Base-by-base conservation (phyloP, 768 basidiomycete species). In the Agrocybe pediades region DNA sequence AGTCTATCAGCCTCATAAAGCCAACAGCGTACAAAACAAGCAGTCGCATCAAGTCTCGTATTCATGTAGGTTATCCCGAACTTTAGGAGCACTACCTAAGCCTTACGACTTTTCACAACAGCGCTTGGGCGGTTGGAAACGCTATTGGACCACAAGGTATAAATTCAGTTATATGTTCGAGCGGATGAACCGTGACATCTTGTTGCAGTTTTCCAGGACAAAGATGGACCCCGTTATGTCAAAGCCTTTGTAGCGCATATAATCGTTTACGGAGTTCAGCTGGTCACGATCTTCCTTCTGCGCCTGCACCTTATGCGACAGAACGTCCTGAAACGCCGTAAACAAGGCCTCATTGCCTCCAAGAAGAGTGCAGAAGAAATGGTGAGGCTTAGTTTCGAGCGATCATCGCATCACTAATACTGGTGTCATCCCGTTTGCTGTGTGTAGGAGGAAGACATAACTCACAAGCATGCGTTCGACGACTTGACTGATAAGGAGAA, bases 91-190 rank as follows among this genome's bases (percentile, higher is more conserved):
- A 8, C 25, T 2, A 5, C 21, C 43, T 39, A 29, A 6, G 13
- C 25, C n/a, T 40, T 16, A 24, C 43, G 30, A 29, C 23, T 39
- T 21, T 46, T 30, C 26, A 21, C 9, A n/a, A 16, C 25, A 76
- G 72, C 45, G 76, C 77, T 6, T 82, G 79, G 77, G 77, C 80
- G 19, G 74, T 74, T 5, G 80, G 80, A 8, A 82, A 81, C 61
- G 76, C 79, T 16, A 63, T 79, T 54, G 75, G 73, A 2, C 76
- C 76, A 5, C 77, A 79, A 71, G 71, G 75, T 45, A 16, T 26
- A 23, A 26, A 15, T 43, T 46, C n/a, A 27, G 6, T 27, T 25
- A 9, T 20, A 15, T 26, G 3, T 25, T 46, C n/a, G 16, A 29
- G n/a, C n/a, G n/a, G n/a, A n/a, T n/a, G 26, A 29, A 43, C 5